phyloP scores from a whole-genome alignment of 805 yeast genomes.

The Cyberlindnera amylophila region DNA sequence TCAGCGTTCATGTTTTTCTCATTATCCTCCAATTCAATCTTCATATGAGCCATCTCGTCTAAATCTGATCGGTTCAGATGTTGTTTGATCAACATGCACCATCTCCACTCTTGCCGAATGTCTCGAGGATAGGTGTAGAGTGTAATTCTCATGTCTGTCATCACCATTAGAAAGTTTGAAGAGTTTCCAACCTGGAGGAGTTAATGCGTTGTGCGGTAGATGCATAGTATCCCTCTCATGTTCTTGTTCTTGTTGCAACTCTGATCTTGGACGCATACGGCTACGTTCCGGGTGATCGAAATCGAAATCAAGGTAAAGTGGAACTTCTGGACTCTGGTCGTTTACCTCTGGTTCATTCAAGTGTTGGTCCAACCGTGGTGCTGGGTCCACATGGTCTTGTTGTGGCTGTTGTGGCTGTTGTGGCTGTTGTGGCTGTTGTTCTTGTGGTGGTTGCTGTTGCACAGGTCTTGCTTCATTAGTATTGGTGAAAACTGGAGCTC shows the following conservation, averaged over 20 bases:
- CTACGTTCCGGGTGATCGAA: not conserved
- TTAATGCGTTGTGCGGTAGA: conserved; percentile 14
- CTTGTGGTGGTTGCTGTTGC: conserved; percentile 4
- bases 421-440: conserved; percentile 4
- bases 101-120: conserved; percentile 14
- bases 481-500: conserved; percentile 56
- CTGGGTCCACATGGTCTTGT: conserved; percentile 1
- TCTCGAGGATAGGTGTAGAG: conserved; percentile 11
- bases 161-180: conserved; percentile 19
- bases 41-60: too few species aligned
- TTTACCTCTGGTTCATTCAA: too few species aligned
- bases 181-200: conserved; percentile 28
- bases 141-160: conserved; percentile 10
- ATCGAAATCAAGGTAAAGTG: too few species aligned
- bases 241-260: not conserved
- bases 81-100: conserved; percentile 3
- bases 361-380: not conserved
- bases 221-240: not conserved
- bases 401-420: conserved; percentile 7
- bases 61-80: too few species aligned
- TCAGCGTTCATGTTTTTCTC: too few species aligned
- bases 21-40: too few species aligned
- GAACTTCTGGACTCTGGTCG: too few species aligned
- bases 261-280: not conserved
- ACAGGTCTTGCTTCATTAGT: conserved; percentile 8